Evolutionary conservation across 1,284 basidiomycete species (phyloP), one percentile per base, ranked within the genome.

Genomic region (Golubevia pallescens): DNA sequence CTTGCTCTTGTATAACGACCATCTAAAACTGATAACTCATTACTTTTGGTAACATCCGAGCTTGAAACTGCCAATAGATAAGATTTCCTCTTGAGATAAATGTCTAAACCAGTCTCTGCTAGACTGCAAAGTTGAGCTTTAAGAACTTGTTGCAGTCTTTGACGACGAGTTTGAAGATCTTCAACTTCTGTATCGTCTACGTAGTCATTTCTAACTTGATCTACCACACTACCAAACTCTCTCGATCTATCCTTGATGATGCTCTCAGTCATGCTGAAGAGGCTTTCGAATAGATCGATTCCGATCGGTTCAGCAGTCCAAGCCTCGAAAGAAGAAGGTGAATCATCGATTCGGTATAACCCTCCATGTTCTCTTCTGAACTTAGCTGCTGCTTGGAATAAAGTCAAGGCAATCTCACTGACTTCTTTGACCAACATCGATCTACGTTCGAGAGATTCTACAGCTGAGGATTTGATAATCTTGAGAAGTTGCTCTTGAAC

Each of bases 401-500:
- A 10, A 56, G 24, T 21, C 13, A 56, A 13, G 13, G 20, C 13
- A 13, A 56, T 10, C 10, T 56, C 20, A 56, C 6, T 2, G 13
- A 21, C 13, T 5, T 21, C 20, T 6, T 63, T 38, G 21, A 73
- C 52, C 19, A 54, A 19, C 19, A 13, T 51, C 38, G 20, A 48
- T 38, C 23, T 14, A n/a, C n/a, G 13, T 16, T 54, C 55, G 52
- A 23, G n/a, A 58, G 68, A 58, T 38, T 71, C 65, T 1, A 67
- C 38, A 23, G 68, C 60, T 0, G 61, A 63, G 6, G 52, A n/a
- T 60, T 63, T 65, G 14, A 61, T 57, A 51, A 60, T 67, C 53
- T 58, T 61, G n/a, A 69, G 60, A 32, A 81, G 63, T 61, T 62
- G 64, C 28, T 65, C 71, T 28, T 78, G 51, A 42, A 80, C 68